A percentile compares a stretch with the other conserved stretches of the same genome.
Conservation (phyloP, 441 rosid genomes). For the Dalechampia spathulata region DNA sequence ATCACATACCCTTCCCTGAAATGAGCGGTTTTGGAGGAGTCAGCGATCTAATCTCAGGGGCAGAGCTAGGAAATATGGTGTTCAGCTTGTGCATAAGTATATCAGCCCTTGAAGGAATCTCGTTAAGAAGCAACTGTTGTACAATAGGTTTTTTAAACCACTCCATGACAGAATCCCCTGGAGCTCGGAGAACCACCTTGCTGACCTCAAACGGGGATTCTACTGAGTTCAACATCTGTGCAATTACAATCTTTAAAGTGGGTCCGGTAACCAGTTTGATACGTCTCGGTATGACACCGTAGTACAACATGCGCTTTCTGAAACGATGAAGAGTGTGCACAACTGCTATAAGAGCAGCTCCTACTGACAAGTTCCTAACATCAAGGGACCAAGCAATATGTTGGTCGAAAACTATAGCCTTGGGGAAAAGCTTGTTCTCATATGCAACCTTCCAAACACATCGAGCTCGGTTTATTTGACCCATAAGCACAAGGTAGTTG, state of each 20-base stretch:
- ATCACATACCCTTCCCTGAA: conserved; percentile 30
- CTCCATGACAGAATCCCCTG: conserved; percentile 85
- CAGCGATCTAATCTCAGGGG: conserved; percentile 82
- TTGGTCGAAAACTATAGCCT: conserved; percentile 94
- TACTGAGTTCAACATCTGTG: conserved; percentile 86
- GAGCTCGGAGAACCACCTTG: conserved; percentile 84
- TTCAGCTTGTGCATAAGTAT: conserved; percentile 92
- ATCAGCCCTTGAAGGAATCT: conserved; percentile 79
- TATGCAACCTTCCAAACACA: conserved; percentile 98
- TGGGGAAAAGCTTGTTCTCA: conserved; percentile 94
- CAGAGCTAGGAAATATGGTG: conserved; percentile 78
- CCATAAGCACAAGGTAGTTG: conserved; percentile 94
- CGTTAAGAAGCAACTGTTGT: conserved; percentile 89
- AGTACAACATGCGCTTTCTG: conserved; percentile 91
- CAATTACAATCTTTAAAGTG: conserved; percentile 78
- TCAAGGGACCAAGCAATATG: conserved; percentile 99
- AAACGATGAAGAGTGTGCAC: conserved; percentile 94
- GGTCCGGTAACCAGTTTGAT: conserved; percentile 97
- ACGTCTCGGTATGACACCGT: conserved; percentile 87
- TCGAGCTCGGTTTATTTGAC: conserved; percentile 94
- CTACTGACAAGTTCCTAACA: conserved; percentile 84
- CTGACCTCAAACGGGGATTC: conserved; percentile 95
- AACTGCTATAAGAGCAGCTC: conserved; percentile 95
- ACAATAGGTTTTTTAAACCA: conserved; percentile 98
- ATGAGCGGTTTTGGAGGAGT: conserved; percentile 78